A percentile compares a stretch with the other conserved stretches of the same genome.
Conservation (phyloP, 164 flowering plant species). For the Euptelea pleiosperma region DNA sequence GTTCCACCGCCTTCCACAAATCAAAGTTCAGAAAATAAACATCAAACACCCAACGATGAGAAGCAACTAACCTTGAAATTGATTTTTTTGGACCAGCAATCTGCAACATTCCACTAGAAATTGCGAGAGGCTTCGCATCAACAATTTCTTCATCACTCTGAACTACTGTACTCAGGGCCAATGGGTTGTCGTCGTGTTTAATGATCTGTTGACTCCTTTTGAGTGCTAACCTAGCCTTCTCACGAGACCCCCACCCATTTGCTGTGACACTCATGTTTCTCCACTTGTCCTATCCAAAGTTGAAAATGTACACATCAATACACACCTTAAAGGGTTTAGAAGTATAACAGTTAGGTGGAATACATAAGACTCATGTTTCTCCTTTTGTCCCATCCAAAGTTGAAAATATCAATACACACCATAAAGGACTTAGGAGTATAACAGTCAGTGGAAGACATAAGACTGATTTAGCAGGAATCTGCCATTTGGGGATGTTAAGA, state of each 20-base stretch:
- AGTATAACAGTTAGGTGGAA: no score
- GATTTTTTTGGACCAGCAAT: constrained; percentile 63
- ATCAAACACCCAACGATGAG: not conserved
- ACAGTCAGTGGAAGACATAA: no score
- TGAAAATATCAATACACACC: no score
- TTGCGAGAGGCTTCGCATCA: constrained; percentile 55
- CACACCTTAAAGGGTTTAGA: not conserved
- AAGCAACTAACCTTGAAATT: constrained; percentile 44
- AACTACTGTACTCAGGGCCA: constrained; percentile 29
- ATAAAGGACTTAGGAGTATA: no score
- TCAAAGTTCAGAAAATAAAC: not conserved
- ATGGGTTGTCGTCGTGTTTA: constrained; percentile 49
- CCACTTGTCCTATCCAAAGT: constrained; percentile 74
- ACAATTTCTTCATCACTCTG: constrained; percentile 66
- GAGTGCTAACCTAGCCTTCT: constrained; percentile 64
- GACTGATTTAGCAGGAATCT: no score
- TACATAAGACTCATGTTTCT: no score
- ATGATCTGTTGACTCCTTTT: constrained; percentile 46
- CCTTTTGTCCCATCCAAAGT: no score
- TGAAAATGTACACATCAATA: not conserved
- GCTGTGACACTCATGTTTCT: constrained; percentile 92
- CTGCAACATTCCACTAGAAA: constrained; percentile 41
- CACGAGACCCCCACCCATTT: constrained; percentile 86
- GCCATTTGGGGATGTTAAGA: no score
- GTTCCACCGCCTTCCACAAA: no score